phyloP scores from a whole-genome alignment of 1,284 basidiomycete species.

The Flammula alnicola region DNA sequence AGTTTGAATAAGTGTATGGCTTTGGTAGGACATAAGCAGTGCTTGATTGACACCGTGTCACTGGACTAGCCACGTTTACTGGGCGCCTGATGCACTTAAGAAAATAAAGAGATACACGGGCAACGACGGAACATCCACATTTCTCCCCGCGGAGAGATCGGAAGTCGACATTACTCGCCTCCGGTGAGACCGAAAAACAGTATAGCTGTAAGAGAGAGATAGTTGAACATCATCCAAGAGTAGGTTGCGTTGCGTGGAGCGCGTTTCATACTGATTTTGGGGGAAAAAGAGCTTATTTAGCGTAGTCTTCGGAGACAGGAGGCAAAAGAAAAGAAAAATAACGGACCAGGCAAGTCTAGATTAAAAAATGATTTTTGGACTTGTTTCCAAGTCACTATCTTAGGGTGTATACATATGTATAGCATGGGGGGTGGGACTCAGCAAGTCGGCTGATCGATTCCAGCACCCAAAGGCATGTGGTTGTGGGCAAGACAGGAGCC shows the following conservation, averaged over 20 bases:
- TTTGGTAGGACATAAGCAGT: background rate
- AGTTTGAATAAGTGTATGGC: too few species aligned
- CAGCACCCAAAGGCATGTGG: background rate
- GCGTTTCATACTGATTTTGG: too few species aligned
- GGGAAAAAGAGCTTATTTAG: too few species aligned
- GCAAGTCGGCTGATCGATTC: constrained; percentile 1
- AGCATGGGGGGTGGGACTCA: too few species aligned
- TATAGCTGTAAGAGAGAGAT: background rate
- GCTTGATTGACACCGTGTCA: background rate
- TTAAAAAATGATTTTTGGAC: too few species aligned
- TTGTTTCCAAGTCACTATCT: too few species aligned
- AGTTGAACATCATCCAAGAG: too few species aligned
- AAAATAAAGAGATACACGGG: constrained; percentile 5
- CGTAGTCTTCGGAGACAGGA: too few species aligned
- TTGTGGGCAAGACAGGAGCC: background rate
- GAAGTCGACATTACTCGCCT: constrained; percentile 15
- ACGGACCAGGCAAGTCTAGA: too few species aligned
- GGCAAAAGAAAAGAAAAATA: too few species aligned
- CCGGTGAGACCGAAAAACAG: constrained; percentile 2
- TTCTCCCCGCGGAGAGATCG: constrained; percentile 24
- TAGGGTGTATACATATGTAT: too few species aligned
- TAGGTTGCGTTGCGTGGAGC: too few species aligned
- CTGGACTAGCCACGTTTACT: background rate
- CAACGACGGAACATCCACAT: constrained; percentile 9
- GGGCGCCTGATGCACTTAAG: background rate